Percentiles rank a stretch among this genome's conserved stretches.
Evolutionary conservation across 2,329 filamentous ascomycete genomes (phyloP).

Genomic region (Geosmithia putterillii): DNA sequence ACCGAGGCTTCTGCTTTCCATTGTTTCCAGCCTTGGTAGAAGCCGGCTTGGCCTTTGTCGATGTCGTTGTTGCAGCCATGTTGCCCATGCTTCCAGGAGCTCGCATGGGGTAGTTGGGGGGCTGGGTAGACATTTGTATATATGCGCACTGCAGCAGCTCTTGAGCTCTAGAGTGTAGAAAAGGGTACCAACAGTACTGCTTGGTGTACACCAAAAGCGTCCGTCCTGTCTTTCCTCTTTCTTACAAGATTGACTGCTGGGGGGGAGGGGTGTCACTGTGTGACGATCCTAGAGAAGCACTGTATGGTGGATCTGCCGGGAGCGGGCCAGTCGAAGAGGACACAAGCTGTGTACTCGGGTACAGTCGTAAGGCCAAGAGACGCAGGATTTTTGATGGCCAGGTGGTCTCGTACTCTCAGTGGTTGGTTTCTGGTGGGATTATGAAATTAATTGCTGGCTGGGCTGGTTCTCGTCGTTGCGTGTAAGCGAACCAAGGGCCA

Average conservation of each 20-base stretch:
- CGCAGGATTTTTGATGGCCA: background rate
- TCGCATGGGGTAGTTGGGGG: constrained; percentile 46
- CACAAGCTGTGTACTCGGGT: too few species aligned
- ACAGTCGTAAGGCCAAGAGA: constrained; percentile 1
- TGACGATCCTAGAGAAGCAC: background rate
- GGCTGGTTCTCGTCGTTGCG: constrained; percentile 5
- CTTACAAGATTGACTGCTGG: constrained; percentile 1
- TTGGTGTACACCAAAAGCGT: background rate
- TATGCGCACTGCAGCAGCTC: constrained; percentile 14
- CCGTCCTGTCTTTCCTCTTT: background rate
- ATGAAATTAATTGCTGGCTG: constrained; percentile 3
- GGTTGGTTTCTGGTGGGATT: constrained; percentile 1
- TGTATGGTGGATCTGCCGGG: constrained; percentile 12
- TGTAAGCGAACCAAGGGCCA: background rate
- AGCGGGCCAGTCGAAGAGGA: constrained; percentile 8
- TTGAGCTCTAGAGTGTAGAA: constrained; percentile 11
- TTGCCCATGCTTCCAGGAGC: constrained; percentile 32
- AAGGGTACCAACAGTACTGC: background rate
- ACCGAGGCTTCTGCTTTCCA: constrained; percentile 51
- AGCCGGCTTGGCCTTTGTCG: constrained; percentile 45
- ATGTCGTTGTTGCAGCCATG: constrained; percentile 51
- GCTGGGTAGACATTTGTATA: constrained; percentile 53
- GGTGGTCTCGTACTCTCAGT: background rate
- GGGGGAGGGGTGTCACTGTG: constrained; percentile 5
- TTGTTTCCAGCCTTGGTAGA: constrained; percentile 35